Conservation (phyloP, 768 basidiomycete species). For the Clitopilus passeckerianus region DNA sequence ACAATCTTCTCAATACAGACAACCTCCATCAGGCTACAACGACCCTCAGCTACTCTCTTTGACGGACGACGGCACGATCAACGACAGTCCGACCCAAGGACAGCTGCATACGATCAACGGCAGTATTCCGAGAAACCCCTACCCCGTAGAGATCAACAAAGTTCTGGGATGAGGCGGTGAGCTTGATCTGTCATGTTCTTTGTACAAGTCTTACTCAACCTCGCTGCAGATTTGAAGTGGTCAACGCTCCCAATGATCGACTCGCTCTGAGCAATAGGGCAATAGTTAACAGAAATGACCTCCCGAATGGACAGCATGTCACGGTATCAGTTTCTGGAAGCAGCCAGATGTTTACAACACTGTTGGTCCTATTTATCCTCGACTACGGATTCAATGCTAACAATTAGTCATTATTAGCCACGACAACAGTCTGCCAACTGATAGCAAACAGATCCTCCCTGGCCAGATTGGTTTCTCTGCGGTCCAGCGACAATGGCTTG, state of each 20-base stretch:
- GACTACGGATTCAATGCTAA: background rate
- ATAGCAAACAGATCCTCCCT: conserved; percentile 62
- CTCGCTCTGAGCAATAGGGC: conserved; percentile 80
- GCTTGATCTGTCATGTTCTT: background rate
- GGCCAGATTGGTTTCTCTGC: conserved; percentile 75
- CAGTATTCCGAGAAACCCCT: conserved; percentile 25
- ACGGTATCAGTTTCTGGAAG: conserved; percentile 52
- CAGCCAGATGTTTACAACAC: conserved; percentile 64
- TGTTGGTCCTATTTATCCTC: conserved; percentile 39
- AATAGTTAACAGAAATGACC: conserved; percentile 76
- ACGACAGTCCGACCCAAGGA: background rate
- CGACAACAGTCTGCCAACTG: conserved; percentile 32
- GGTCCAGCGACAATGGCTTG: conserved; percentile 86
- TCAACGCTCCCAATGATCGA: conserved; percentile 53
- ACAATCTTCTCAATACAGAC: conserved; percentile 33
- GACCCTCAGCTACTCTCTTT: conserved; percentile 42
- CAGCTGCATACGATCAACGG: background rate
- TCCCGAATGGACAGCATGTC: conserved; percentile 67
- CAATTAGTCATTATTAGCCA: background rate
- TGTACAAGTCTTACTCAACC: background rate
- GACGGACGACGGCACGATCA: conserved; percentile 42
- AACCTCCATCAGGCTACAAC: conserved; percentile 40
- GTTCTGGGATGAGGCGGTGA: background rate
- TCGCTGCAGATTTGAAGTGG: conserved; percentile 47
- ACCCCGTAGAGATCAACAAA: background rate